These are phyloP conservation scores for Malassezia restricta DNA, from an alignment of 1,284 basidiomycete genomes.

Conservation along the genomic window DNA sequence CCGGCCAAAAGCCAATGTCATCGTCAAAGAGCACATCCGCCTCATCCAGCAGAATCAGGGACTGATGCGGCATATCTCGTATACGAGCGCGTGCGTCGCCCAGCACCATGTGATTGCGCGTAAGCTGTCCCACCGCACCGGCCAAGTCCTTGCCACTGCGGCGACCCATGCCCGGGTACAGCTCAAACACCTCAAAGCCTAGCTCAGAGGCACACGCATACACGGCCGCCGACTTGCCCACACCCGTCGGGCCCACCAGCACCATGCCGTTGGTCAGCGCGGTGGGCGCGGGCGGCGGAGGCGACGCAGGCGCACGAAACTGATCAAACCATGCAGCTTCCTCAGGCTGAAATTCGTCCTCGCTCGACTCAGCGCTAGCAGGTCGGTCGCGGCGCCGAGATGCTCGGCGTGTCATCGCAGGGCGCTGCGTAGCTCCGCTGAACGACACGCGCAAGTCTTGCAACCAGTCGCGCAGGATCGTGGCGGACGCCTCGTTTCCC, in stretches of 20 bases:
- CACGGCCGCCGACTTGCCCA: constrained; percentile 38
- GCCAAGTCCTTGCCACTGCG: constrained; percentile 68
- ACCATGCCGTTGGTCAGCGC: constrained; percentile 47
- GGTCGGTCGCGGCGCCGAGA: constrained; percentile 8
- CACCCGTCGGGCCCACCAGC: constrained; percentile 57
- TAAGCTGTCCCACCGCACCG: constrained; percentile 76
- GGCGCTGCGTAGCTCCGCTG: not conserved
- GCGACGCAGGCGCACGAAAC: constrained; percentile 11
- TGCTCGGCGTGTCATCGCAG: constrained; percentile 2
- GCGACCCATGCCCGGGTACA: constrained; percentile 76
- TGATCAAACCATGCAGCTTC: constrained; percentile 24
- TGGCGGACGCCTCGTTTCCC: constrained; percentile 16
- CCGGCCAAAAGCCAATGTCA: constrained; percentile 81
- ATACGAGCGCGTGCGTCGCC: not conserved
- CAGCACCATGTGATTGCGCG: constrained; percentile 56
- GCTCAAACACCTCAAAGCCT: constrained; percentile 91
- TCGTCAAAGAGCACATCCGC: constrained; percentile 85
- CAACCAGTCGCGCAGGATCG: constrained; percentile 23
- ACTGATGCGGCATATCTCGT: constrained; percentile 53
- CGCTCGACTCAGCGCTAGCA: not conserved
- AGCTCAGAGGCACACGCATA: constrained; percentile 52
- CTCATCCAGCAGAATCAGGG: constrained; percentile 86
- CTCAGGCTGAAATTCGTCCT: constrained; percentile 15
- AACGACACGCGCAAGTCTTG: constrained; percentile 13
- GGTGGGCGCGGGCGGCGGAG: not conserved